These are phyloP conservation scores for Fusarium camptoceras DNA, from an alignment of 2,329 filamentous ascomycete genomes.

Conservation along the genomic window DNA sequence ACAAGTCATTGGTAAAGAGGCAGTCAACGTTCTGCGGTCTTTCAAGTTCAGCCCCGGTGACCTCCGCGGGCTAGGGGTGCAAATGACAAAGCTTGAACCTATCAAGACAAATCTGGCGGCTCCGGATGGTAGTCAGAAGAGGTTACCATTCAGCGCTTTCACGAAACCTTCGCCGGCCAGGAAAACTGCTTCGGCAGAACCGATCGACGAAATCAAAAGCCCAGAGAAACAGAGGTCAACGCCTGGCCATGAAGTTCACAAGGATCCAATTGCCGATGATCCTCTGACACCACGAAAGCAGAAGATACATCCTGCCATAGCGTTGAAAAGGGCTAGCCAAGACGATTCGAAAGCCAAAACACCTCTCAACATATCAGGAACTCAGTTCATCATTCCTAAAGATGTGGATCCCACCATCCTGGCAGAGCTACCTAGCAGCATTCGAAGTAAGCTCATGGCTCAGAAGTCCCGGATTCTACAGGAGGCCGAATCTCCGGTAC, in stretches of 20 bases:
- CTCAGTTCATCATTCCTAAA: slow-evolving; percentile 90
- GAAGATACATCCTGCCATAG: slow-evolving; percentile 65
- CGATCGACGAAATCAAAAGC: slow-evolving; percentile 63
- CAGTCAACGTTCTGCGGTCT: slow-evolving; percentile 83
- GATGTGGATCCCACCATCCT: slow-evolving; percentile 86
- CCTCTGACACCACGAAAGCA: slow-evolving; percentile 65
- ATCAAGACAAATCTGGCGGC: slow-evolving; percentile 70
- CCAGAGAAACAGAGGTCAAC: slow-evolving; percentile 50
- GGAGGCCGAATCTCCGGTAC: slow-evolving; percentile 47
- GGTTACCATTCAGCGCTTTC: slow-evolving; percentile 76
- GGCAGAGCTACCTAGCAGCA: slow-evolving; percentile 85
- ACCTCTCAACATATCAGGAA: slow-evolving; percentile 82
- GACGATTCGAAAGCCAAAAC: slow-evolving; percentile 68
- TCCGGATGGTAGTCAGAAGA: slow-evolving; percentile 80
- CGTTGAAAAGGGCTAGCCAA: slow-evolving; percentile 62
- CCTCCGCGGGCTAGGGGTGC: slow-evolving; percentile 89
- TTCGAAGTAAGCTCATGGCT: slow-evolving; percentile 78
- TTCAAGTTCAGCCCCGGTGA: slow-evolving; percentile 91
- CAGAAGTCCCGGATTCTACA: slow-evolving; percentile 57
- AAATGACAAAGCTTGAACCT: slow-evolving; percentile 91
- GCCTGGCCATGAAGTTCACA: slow-evolving; percentile 47
- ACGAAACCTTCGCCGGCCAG: slow-evolving; percentile 54
- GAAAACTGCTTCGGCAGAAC: slow-evolving; percentile 57
- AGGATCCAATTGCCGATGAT: slow-evolving; percentile 68
- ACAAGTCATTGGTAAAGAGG: slow-evolving; percentile 80